Percentiles rank a stretch among this genome's conserved stretches.
Conservation (phyloP, 2,329 filamentous ascomycete genomes). For the Cadophora gregata region DNA sequence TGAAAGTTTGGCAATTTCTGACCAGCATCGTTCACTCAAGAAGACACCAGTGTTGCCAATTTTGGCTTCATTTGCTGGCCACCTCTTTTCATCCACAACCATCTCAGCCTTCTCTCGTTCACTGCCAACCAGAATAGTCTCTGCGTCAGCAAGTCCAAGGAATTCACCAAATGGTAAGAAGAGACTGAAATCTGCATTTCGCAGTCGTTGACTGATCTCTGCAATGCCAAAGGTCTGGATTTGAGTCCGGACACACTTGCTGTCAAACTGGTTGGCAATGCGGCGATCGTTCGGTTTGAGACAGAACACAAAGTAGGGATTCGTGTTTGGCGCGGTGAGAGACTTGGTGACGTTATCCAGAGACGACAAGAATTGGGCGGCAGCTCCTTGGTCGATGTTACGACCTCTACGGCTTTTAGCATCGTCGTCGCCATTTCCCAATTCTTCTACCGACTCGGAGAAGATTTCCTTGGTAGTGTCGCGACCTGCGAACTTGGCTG, state of each 20-base stretch:
- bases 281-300: slow-evolving; percentile 95
- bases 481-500: slow-evolving; percentile 35
- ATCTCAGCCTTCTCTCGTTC: slow-evolving; percentile 91
- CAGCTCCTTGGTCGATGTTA: slow-evolving; percentile 78
- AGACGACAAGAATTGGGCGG: slow-evolving; percentile 88
- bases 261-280: slow-evolving; percentile 98
- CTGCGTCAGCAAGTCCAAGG: slow-evolving; percentile 82
- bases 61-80: slow-evolving; percentile 89
- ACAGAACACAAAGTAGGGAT: slow-evolving; percentile 96
- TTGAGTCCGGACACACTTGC: slow-evolving; percentile 95
- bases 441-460: slow-evolving; percentile 48
- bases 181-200: slow-evolving; percentile 92
- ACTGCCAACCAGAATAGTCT: slow-evolving; percentile 86
- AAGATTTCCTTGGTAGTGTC: slow-evolving; percentile 45
- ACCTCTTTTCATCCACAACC: slow-evolving; percentile 89
- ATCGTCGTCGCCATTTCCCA: slow-evolving; percentile 54
- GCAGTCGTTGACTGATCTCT: slow-evolving; percentile 91
- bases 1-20: slow-evolving; percentile 80
- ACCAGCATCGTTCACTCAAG: slow-evolving; percentile 94
- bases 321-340: slow-evolving; percentile 80
- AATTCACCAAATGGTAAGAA: slow-evolving; percentile 98
- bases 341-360: slow-evolving; percentile 92
- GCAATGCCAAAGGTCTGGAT: slow-evolving; percentile 95
- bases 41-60: slow-evolving; percentile 94
- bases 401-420: slow-evolving; percentile 48